Evolutionary conservation across 352 stramenopile species (phyloP).

Genomic region (Globisporangium uncinulatum): DNA sequence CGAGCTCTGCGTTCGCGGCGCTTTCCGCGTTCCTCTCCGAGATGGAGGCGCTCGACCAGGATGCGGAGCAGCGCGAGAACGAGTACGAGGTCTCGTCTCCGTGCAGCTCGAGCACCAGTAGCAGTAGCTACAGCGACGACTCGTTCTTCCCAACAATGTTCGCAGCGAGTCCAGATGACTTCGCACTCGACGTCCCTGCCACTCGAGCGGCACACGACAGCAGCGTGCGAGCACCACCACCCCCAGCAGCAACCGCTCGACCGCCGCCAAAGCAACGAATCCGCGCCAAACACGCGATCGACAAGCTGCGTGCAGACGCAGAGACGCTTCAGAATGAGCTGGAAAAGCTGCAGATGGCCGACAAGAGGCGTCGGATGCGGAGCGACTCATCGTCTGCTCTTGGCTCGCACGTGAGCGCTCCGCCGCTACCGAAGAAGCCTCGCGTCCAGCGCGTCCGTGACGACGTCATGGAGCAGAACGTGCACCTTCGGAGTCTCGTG

Average conservation of each 20-base stretch:
- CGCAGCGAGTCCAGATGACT: background rate
- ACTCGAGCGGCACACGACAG: background rate
- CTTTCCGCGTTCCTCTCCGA: constrained; percentile 9
- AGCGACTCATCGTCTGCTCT: background rate
- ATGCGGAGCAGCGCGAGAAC: background rate
- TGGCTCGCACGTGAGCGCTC: background rate
- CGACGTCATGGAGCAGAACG: constrained; percentile 2
- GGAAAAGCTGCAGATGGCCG: background rate
- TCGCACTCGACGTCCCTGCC: too few relatives aligned
- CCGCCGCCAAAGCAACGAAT: background rate
- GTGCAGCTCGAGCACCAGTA: background rate
- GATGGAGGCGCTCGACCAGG: constrained; percentile 7
- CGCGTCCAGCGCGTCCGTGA: background rate
- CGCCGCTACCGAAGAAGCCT: background rate
- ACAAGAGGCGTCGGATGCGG: background rate
- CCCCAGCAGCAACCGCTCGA: background rate
- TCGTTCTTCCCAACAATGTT: background rate
- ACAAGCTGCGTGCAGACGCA: background rate
- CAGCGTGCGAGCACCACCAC: too few relatives aligned
- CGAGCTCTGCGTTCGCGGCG: constrained; percentile 3
- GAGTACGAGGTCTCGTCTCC: background rate
- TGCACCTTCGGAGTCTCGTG: constrained; percentile 2
- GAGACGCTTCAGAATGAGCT: constrained; percentile 4
- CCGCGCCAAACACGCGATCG: background rate
- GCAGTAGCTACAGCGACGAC: background rate